Percentiles rank a stretch among this genome's conserved stretches.
Evolutionary conservation across 257 asterid species (phyloP).

Genomic region (Solanum neorickii): DNA sequence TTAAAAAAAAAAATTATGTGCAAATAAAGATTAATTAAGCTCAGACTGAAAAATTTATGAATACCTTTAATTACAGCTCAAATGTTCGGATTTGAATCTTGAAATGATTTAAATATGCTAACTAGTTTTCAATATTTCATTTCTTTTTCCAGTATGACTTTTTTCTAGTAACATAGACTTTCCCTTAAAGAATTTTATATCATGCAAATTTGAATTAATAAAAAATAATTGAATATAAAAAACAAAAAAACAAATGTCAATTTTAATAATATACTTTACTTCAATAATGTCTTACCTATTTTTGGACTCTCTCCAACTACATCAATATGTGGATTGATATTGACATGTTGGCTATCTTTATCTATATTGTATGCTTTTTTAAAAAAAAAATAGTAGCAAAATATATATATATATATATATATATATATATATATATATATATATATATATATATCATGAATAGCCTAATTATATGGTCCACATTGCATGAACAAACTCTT

Average conservation of each 20-base stretch:
- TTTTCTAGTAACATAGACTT: not conserved
- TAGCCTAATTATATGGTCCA: not conserved
- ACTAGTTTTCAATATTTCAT: not conserved
- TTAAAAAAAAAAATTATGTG: rapidly evolving
- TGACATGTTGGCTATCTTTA: not conserved
- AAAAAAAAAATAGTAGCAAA: not conserved
- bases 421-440: too few species aligned
- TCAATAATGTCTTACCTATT: not conserved
- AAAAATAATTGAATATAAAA: not conserved
- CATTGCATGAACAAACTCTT: not conserved
- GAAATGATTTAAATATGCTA: not conserved
- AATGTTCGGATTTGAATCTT: not conserved
- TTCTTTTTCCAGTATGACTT: not conserved
- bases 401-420: too few species aligned
- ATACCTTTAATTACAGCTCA: not conserved
- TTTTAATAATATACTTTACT: not conserved
- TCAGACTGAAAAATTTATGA: rapidly evolving
- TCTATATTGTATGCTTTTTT: not conserved
- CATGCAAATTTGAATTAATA: not conserved
- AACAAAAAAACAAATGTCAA: not conserved
- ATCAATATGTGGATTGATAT: not conserved
- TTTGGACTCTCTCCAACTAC: not conserved
- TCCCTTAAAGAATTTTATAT: not conserved
- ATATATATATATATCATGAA: not conserved
- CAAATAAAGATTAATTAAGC: not conserved